A percentile compares a stretch with the other conserved stretches of the same genome.
These are phyloP conservation scores for barrel medic (Medicago truncatula) DNA, from an alignment of 306 rosid genomes.

Conservation along the genomic window DNA sequence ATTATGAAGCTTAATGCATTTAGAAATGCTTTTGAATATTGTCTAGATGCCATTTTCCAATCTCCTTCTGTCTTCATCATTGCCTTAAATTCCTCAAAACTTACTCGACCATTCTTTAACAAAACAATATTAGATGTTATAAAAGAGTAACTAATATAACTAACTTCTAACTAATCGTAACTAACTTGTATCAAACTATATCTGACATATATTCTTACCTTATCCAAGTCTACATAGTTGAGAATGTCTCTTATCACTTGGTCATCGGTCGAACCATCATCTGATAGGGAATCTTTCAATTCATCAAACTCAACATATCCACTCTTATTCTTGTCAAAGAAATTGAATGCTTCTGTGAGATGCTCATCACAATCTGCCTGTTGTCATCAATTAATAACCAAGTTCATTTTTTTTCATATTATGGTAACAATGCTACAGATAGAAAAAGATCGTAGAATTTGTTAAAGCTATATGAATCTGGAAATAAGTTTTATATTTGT, in stretches of 20 bases:
- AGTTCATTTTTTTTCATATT: neutral
- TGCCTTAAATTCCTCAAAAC: constrained; percentile 82
- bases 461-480: neutral
- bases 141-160: too few relatives aligned
- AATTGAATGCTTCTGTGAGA: constrained; percentile 76
- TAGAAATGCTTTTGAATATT: constrained; percentile 82
- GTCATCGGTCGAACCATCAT: constrained; percentile 56
- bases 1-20: constrained; percentile 77
- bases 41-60: constrained; percentile 97
- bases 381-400: constrained; percentile 16
- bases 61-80: constrained; percentile 90
- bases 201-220: constrained; percentile 61
- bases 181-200: too few relatives aligned
- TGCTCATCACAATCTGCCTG: constrained; percentile 90
- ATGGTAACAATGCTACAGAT: neutral
- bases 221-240: constrained; percentile 84
- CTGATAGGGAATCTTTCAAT: constrained; percentile 71
- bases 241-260: constrained; percentile 76
- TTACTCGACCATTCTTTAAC: constrained; percentile 78
- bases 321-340: constrained; percentile 76
- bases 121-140: too few relatives aligned
- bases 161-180: too few relatives aligned
- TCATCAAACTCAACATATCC: constrained; percentile 93
- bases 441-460: neutral
- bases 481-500: too few relatives aligned